Evolutionary conservation across 768 basidiomycete genomes (phyloP), one percentile per base, ranked within the genome.

Genomic region (Neoboletus brunneissimus): DNA sequence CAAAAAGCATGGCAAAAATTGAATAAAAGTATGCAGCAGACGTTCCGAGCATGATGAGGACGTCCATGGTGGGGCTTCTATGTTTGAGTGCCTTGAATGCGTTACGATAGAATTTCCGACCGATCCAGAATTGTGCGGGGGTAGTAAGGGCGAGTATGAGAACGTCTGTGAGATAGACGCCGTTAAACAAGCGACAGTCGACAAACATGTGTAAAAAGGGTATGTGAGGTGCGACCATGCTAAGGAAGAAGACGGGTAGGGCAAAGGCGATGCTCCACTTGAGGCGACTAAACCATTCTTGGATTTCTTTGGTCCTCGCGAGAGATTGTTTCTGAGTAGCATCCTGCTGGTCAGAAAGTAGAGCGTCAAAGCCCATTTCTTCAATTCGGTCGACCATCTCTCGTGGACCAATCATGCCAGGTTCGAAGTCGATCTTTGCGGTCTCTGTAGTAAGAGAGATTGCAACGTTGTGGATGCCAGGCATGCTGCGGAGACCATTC

Each of bases 1-100:
- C 88, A 48, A 76, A 75, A 57, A 91, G 43, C 77, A 99, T 80
- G 45, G 81, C 73, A 57, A 83, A 73, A 25, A 94, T 57, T 1
- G 96, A 98, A 73, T 98, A 99, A 62, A 87, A 79, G 70, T 96
- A 98, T 9, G 97, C 91, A 0, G 96, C 88, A 0, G 93, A 89
- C 5, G 96, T 98, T 49, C 96, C 97, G 34, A 98, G 81, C 74
- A 94, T 91, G 66, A 99, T 84, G 44, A 99, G 89, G 40, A 98
- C 94, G 70, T 99, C 97, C 96, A 99, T 99, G 2, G 96, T 99
- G 8, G 94, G 91, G 10, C 85, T 81, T 29, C 85, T 81, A 72
- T 99, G 97, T 69, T 84, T 90, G 51, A 98, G 76, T 5, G 94
- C 86, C 73, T 95, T 96, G 79, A 82, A 97, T 9, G 97, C 94